Base-by-base conservation (phyloP, 2,329 filamentous ascomycete species). In the Fusarium sp. region DNA sequence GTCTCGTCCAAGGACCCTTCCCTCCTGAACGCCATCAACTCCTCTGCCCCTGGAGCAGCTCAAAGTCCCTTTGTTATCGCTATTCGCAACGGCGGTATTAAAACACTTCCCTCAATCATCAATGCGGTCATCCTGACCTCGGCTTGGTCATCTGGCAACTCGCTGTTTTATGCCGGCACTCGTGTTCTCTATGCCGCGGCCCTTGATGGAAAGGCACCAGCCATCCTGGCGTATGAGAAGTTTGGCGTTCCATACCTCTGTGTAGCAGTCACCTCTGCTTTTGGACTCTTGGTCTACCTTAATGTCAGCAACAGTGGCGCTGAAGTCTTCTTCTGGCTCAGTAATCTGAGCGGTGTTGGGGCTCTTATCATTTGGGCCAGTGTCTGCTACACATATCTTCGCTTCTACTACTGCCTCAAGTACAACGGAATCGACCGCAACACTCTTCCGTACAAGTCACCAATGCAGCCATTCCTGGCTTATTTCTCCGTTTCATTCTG, bases 161-260 rank as follows among this genome's bases (percentile, higher is more conserved):
- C 88, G 0, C 90, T 90, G 82, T 84, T 90, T 66, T 93, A 93
- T 82, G 91, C 90, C 0, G 91, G 91, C 61, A 92, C 90, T 47
- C 90, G 93, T 77, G 89, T 94, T 11, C 85, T 95, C 13, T 91
- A 93, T 79, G 91, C 90, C 65, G 88, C 95, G 77, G 88, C 92
- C 0, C 85, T 91, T 20, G 91, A 88, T 68, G 90, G 90, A 13
- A 91, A 93, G 66, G 93, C 93, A 0, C 69, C 70, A 1, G 36
- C 60, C 1, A 64, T 73, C 25, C 25, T 72, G 7, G 29, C 65
- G 0, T 70, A 62, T 33, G 61, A 70, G n/a, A 65, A 47, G 8
- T 70, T 71, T 7, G 71, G 71, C 13, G 66, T 73, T 13, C 71
- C 71, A 0, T 74, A 74, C 22, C 54, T 69, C 9, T 69, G 71